These are phyloP conservation scores for Sherardia arvensis DNA, from an alignment of 257 asterid genomes.

Conservation along the genomic window DNA sequence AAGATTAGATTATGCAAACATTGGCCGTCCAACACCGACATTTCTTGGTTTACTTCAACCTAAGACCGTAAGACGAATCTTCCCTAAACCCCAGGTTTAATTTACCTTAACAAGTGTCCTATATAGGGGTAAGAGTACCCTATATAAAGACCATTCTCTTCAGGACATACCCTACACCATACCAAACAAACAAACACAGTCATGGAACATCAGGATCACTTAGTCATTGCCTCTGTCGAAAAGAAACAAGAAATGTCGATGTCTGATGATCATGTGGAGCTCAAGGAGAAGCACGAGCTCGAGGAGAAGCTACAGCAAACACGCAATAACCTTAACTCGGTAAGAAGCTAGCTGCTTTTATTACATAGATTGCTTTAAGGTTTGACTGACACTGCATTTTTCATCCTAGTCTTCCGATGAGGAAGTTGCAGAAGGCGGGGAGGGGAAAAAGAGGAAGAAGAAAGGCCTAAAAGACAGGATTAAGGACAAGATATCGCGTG, in stretches of 20 bases:
- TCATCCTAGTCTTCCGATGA: constrained; percentile 36
- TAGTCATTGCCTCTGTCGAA: constrained; percentile 23
- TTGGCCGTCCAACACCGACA: constrained; percentile 39
- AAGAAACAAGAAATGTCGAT: constrained; percentile 24
- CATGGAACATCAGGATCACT: constrained; percentile 25
- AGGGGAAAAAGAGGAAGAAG: constrained; percentile 30
- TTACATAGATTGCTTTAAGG: background rate
- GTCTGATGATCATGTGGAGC: constrained; percentile 16
- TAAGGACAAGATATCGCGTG: constrained; percentile 24
- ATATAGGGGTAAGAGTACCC: background rate
- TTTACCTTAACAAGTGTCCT: background rate
- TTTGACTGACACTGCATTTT: background rate
- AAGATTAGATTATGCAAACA: constrained; percentile 7
- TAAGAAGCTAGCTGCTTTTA: too few species aligned
- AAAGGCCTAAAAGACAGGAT: constrained; percentile 31
- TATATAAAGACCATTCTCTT: background rate
- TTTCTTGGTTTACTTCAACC: constrained; percentile 15
- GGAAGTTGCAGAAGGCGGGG: constrained; percentile 35
- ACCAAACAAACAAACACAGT: background rate
- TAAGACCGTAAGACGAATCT: background rate
- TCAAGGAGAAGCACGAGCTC: constrained; percentile 22
- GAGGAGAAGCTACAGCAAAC: constrained; percentile 12
- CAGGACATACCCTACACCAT: background rate
- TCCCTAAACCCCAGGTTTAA: background rate
- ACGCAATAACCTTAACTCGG: background rate